Base-by-base conservation (phyloP, 2,329 filamentous ascomycete genomes). In the Dothiorella sarmentorum region DNA sequence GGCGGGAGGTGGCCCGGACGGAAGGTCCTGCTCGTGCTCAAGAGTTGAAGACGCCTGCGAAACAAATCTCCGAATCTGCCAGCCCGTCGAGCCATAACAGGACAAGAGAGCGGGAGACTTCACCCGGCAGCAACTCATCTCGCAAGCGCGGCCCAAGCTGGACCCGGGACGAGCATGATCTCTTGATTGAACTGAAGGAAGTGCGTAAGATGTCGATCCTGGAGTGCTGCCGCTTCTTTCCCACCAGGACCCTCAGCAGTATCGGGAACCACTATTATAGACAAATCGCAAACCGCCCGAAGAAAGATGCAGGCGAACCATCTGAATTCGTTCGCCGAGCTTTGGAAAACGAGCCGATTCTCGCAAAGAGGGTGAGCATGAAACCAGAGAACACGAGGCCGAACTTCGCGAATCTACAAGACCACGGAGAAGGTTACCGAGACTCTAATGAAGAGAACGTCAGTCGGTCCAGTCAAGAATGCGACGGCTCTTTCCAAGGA, bases 161-260 rank as follows among this genome's bases (percentile, higher is more conserved):
- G 51, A 69, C 62, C 6, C 60, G 64, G 33, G 68, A 70, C 40
- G 71, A 75, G 18, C 67, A 74, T 33, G 60, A 68, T 26, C 67
- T 74, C 22, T 67, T 76, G n/a, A 65, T 71, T n/a, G 63, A 69
- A 57, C 64, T 66, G 15, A 71, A 61, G 38, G 56, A 63, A 37
- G 56, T 67, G 2, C 60, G 69, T 7, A 65, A 69, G 26, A 56
- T 64, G 1, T 58, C 69, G 0, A 74, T 68, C 65, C 33, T 52
- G 11, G 65, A 63, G 13, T 66, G 69, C 26, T 57, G 43, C 49
- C 49, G 49, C 35, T 20, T 58, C 17, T 64, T 58, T 40, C 61
- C 61, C 17, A 27, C 22, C 31, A 20, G 29, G 5, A 11, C 13
- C 18, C 35, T 43, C 24, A 40, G 43, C 7, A 57, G 18, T 7